Conservation (phyloP, 345 rosid species). For the Linum lewisii region DNA sequence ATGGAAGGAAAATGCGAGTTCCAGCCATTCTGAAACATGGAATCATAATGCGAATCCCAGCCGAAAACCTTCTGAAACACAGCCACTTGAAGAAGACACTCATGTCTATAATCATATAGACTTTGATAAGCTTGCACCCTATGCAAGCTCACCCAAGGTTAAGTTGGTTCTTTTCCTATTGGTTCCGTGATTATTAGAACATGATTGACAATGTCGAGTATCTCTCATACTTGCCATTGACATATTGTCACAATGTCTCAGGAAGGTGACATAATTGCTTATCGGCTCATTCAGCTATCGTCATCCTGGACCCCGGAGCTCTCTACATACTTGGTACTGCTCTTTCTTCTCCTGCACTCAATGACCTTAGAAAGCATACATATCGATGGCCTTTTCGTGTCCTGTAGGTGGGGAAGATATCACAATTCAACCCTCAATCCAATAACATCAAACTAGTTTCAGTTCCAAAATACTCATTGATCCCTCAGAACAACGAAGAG, state of each 20-base stretch:
- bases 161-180: not conserved
- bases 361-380: conserved; percentile 3
- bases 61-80: conserved; percentile 24
- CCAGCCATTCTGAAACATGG: conserved; percentile 24
- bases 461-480: conserved; percentile 54
- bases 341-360: conserved; percentile 5
- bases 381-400: conserved; percentile 10
- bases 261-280: conserved; percentile 88
- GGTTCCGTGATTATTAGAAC: no score
- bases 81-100: conserved; percentile 26
- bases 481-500: conserved; percentile 33
- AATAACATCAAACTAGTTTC: conserved; percentile 44
- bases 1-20: conserved; percentile 20
- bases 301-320: conserved; percentile 89
- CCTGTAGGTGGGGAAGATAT: conserved; percentile 73
- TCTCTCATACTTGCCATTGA: not conserved
- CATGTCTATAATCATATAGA: conserved; percentile 25
- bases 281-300: conserved; percentile 77
- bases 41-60: conserved; percentile 16
- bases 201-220: no score
- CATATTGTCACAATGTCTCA: conserved; percentile 27
- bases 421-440: conserved; percentile 41
- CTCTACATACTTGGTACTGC: conserved; percentile 57
- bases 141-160: conserved; percentile 59
- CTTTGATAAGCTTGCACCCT: conserved; percentile 56